Base-by-base conservation (phyloP, 371 early-diverging fungal species). In the Capillidium rhysosporum region DNA sequence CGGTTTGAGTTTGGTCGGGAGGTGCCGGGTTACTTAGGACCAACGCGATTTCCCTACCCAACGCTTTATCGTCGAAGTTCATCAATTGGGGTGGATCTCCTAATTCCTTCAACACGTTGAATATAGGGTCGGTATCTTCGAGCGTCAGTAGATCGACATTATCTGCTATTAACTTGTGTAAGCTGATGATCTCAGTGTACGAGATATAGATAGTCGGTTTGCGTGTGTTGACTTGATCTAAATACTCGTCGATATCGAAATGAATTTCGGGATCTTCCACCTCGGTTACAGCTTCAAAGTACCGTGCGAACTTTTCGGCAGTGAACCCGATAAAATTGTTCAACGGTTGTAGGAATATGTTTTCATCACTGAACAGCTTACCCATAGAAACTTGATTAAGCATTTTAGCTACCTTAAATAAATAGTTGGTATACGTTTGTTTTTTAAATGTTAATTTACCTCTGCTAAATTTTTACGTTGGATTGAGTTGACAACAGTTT, bases 391-490 rank as follows among this genome's bases (percentile, higher is more conserved):
- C 84, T 59, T 89, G 82, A 58, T 91, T 85, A 7, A 98, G 73
- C 76, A 87, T 84, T 67, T 92, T 93, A 44, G 88, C 81, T 39
- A 93, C 77, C 75, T 77, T 41, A 40, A 43, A 43, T 26, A 34
- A 41, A 26, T 20, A 16, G 12, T 38, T 18, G 31, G 16, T 54
- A 46, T 28, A 8, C 21, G 16, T 29, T 5, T 40, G 31, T 34
- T 12, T 29, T 44, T 38, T 16, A n/a, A 18, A 38, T 3, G 59
- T 54, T n/a, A n/a, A n/a, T n/a, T 61, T 55, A 74, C 71, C 57
- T 94, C 93, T 0, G 91, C 92, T 56, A 96, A 69, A 65, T 95
- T 95, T 66, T 90, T 92, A 57, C 95, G 80, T 66, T 95, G 92
- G 52, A 79, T 68, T 0, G 86, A 88, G 49, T 75, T 79, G 39